These are phyloP conservation scores for Ensete ventricosum DNA, from an alignment of 176 grass and related monocot species.

Conservation along the genomic window DNA sequence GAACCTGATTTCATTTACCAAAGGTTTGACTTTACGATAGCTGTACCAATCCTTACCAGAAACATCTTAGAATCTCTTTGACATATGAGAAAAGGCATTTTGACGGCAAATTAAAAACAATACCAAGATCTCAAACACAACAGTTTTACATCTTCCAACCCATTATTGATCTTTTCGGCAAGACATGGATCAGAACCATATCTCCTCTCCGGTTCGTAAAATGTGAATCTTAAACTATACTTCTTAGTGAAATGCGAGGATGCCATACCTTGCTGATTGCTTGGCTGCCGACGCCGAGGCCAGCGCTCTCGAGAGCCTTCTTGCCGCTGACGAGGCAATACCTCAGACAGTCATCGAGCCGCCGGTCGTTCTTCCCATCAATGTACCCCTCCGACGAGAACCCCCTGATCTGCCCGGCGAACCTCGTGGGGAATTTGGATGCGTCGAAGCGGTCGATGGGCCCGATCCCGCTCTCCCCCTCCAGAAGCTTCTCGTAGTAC, in stretches of 20 bases:
- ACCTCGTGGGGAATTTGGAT: constrained; percentile 18
- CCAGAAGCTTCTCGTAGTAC: constrained; percentile 35
- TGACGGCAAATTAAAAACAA: too few species aligned
- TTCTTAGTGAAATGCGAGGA: not conserved
- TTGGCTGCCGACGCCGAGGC: constrained; percentile 23
- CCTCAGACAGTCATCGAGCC: constrained; percentile 37
- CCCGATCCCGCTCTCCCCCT: constrained; percentile 23
- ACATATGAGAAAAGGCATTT: too few species aligned
- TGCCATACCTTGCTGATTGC: constrained; percentile 26
- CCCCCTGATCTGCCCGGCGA: constrained; percentile 35
- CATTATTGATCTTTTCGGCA: too few species aligned
- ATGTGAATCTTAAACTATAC: not conserved
- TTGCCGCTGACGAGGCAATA: constrained; percentile 40
- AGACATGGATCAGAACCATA: not conserved
- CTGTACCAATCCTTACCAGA: too few species aligned
- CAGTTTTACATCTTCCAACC: too few species aligned
- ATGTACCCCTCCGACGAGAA: constrained; percentile 36
- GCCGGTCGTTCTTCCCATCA: constrained; percentile 25
- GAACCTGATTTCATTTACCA: too few species aligned
- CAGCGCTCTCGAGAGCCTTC: constrained; percentile 45
- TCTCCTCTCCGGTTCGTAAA: not conserved
- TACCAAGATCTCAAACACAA: too few species aligned
- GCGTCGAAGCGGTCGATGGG: constrained; percentile 36
- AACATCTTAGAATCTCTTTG: too few species aligned
- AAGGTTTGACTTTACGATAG: too few species aligned